phyloP scores from a whole-genome alignment of 352 stramenopile species.

The Aphanomyces cochlioides region DNA sequence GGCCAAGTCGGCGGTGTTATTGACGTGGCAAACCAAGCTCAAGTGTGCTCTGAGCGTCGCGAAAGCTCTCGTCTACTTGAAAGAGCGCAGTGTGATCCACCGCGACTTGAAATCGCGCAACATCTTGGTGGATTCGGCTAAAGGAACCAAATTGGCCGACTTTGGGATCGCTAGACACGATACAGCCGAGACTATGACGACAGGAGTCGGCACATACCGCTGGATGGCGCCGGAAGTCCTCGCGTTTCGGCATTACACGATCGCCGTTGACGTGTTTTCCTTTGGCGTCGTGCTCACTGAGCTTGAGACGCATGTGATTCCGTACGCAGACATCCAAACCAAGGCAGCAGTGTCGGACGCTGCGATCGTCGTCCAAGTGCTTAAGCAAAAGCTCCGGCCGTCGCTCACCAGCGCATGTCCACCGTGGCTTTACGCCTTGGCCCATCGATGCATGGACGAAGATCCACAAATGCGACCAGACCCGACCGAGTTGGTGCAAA shows the following conservation, averaged over 20 bases:
- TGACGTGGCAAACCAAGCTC: conserved; percentile 15
- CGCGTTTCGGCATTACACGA: conserved; percentile 44
- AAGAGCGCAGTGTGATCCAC: conserved; percentile 7
- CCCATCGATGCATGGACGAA: conserved; percentile 38
- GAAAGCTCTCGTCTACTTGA: conserved; percentile 8
- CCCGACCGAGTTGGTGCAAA: not conserved
- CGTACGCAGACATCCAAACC: conserved; percentile 43
- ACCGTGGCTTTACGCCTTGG: conserved; percentile 36
- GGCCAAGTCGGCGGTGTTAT: not conserved
- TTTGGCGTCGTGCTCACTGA: conserved; percentile 58
- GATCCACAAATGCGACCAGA: conserved; percentile 37
- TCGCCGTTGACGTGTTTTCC: conserved; percentile 53
- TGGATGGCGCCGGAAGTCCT: conserved; percentile 68
- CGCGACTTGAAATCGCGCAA: conserved; percentile 19
- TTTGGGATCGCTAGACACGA: conserved; percentile 15
- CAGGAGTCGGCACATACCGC: conserved; percentile 43
- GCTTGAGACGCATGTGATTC: conserved; percentile 49
- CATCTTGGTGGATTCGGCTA: not conserved
- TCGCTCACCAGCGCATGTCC: conserved; percentile 39
- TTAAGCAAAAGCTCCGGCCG: conserved; percentile 36
- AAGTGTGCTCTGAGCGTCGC: not conserved
- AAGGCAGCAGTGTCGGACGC: conserved; percentile 45
- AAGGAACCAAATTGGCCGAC: conserved; percentile 21
- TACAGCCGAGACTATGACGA: conserved; percentile 45
- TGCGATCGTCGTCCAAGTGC: conserved; percentile 46